A percentile compares a stretch with the other conserved stretches of the same genome.
Evolutionary conservation across 345 rosid species (phyloP).

Genomic region (Anastatica hierochuntica): DNA sequence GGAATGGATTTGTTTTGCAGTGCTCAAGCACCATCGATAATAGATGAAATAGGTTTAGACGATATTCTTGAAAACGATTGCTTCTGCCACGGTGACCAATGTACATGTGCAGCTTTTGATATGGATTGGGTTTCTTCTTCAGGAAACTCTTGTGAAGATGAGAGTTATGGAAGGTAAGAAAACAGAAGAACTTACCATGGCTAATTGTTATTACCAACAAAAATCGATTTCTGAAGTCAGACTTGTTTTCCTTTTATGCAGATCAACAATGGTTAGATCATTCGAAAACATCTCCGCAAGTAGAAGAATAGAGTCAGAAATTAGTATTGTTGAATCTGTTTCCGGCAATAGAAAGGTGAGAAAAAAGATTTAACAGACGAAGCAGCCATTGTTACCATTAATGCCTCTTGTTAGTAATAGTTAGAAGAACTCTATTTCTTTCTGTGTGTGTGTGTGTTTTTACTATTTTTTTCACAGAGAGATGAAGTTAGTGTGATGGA

Average conservation of each 20-base stretch:
- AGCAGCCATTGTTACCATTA: neutral
- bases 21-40: conserved; percentile 31
- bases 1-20: conserved; percentile 29
- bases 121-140: conserved; percentile 90
- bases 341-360: conserved; percentile 40
- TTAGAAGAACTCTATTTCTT: conserved; percentile 2
- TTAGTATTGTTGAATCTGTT: conserved; percentile 39
- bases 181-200: neutral
- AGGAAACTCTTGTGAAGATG: conserved; percentile 67
- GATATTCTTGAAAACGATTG: conserved; percentile 35
- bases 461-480: conserved; percentile 34
- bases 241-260: conserved; percentile 21
- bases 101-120: conserved; percentile 60
- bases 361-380: neutral
- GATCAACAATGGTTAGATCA: conserved; percentile 39
- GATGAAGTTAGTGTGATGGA: conserved; percentile 23
- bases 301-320: conserved; percentile 25
- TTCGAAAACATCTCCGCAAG: conserved; percentile 40
- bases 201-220: neutral
- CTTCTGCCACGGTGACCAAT: conserved; percentile 44
- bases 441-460: neutral
- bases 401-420: no score
- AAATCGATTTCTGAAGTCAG: neutral
- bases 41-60: conserved; percentile 33
- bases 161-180: conserved; percentile 64